A percentile compares a stretch with the other conserved stretches of the same genome.
Evolutionary conservation across 441 rosid species (phyloP).

Genomic region (Eutrema salsugineum): DNA sequence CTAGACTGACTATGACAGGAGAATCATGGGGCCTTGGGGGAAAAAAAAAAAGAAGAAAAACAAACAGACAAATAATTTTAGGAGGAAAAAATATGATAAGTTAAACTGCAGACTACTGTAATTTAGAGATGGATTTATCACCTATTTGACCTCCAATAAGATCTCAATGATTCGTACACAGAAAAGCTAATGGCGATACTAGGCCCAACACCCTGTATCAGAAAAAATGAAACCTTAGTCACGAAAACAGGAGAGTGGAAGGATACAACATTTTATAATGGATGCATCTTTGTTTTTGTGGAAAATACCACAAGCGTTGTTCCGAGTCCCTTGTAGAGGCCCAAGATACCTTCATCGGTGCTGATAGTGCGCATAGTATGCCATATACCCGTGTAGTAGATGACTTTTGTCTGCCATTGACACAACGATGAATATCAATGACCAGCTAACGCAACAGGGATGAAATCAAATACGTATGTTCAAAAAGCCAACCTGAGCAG

Average conservation of each 20-base stretch:
- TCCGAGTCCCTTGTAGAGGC: conserved; percentile 95
- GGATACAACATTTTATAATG: not conserved
- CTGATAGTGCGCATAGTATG: conserved; percentile 73
- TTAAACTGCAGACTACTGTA: not conserved
- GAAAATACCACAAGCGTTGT: conserved; percentile 72
- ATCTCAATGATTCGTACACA: conserved; percentile 76
- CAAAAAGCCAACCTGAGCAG: conserved; percentile 67
- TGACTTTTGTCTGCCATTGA: conserved; percentile 58
- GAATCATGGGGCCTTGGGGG: conserved; percentile 81
- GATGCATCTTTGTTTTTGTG: conserved; percentile 3
- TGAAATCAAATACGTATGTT: not conserved
- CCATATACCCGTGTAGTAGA: conserved; percentile 83
- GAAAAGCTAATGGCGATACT: conserved; percentile 91
- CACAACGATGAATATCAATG: not conserved
- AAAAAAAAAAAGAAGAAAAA: not conserved
- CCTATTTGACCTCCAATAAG: conserved; percentile 81
- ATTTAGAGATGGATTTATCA: conserved; percentile 17
- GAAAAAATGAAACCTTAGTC: not conserved
- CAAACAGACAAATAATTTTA: not conserved
- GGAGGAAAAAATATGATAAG: not conserved
- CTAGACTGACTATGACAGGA: conserved; percentile 58
- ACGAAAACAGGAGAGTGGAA: not conserved
- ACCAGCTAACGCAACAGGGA: not conserved
- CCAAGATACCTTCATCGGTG: conserved; percentile 79
- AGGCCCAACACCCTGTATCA: conserved; percentile 85